Percentiles rank a stretch among this genome's conserved stretches.
Evolutionary conservation across 1,139 yeast genomes (phyloP).

Genomic region (Scheffersomyces stambukii): DNA sequence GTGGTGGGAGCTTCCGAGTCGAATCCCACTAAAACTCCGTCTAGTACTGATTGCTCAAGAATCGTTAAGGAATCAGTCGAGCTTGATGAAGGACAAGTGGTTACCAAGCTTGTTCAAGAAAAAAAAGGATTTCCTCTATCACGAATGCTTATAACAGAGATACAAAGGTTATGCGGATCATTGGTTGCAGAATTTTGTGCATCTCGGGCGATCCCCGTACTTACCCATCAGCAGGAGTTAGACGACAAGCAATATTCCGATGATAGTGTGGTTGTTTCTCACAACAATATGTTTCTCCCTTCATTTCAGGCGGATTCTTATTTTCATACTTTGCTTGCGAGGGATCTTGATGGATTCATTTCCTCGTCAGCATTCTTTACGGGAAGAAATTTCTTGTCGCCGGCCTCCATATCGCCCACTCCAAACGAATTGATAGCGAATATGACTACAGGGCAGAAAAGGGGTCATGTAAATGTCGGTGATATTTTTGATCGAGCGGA

Average conservation of each 20-base stretch:
- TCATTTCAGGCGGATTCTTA: slow-evolving; percentile 30
- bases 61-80: slow-evolving; percentile 1
- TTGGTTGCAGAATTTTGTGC: slow-evolving; percentile 23
- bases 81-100: slow-evolving; percentile 1
- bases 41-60: slow-evolving; percentile 2
- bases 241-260: slow-evolving; percentile 6
- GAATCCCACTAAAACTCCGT: slow-evolving; percentile 2
- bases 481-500: slow-evolving; percentile 21
- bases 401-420: slow-evolving; percentile 6
- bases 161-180: slow-evolving; percentile 22
- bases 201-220: slow-evolving; percentile 24
- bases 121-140: slow-evolving; percentile 9
- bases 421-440: slow-evolving; percentile 9
- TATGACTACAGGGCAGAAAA: slow-evolving; percentile 23
- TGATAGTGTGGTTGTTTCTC: slow-evolving; percentile 27
- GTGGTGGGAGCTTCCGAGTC: slow-evolving; percentile 23
- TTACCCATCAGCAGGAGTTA: slow-evolving; percentile 18
- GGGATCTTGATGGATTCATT: slow-evolving; percentile 32
- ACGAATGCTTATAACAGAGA: slow-evolving; percentile 23
- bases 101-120: no score
- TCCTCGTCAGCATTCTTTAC: slow-evolving; percentile 31
- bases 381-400: slow-evolving; percentile 28
- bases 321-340: slow-evolving; percentile 32
- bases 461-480: slow-evolving; percentile 25
- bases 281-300: slow-evolving; percentile 36